phyloP scores from a whole-genome alignment of 495 filamentous ascomycete species.

The Tuber borchii region DNA sequence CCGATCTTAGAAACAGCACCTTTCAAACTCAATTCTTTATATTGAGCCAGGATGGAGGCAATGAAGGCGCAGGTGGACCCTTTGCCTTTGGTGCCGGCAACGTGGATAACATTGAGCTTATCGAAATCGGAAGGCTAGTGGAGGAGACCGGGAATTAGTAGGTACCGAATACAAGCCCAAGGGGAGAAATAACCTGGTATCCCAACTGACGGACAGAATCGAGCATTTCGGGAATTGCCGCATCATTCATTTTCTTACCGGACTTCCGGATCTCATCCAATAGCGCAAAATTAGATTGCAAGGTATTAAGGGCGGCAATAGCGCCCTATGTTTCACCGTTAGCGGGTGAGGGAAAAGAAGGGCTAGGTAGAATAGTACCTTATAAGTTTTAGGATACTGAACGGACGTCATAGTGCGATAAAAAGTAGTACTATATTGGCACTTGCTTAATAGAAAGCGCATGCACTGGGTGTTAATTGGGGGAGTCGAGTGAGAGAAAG shows the following conservation, averaged over 20 bases:
- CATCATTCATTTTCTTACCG: slow-evolving; percentile 57
- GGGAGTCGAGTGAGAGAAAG: not conserved
- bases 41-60: slow-evolving; percentile 46
- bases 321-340: slow-evolving; percentile 56
- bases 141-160: not conserved
- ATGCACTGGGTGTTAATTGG: not conserved
- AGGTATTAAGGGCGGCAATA: slow-evolving; percentile 75
- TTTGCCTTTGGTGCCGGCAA: slow-evolving; percentile 60
- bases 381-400: not conserved
- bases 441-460: not conserved
- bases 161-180: slow-evolving; percentile 44
- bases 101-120: slow-evolving; percentile 48
- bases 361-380: not conserved
- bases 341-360: not conserved
- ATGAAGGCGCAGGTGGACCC: slow-evolving; percentile 51
- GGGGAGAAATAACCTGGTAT: slow-evolving; percentile 48
- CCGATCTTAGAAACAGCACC: slow-evolving; percentile 48
- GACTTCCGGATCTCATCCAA: slow-evolving; percentile 68
- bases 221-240: slow-evolving; percentile 78
- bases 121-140: slow-evolving; percentile 35
- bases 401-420: not conserved
- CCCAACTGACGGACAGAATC: slow-evolving; percentile 71
- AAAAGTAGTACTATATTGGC: not conserved
- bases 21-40: slow-evolving; percentile 29
- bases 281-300: slow-evolving; percentile 77